Conservation (phyloP, 2,329 filamentous ascomycete genomes). For the Fusarium verticillioides region DNA sequence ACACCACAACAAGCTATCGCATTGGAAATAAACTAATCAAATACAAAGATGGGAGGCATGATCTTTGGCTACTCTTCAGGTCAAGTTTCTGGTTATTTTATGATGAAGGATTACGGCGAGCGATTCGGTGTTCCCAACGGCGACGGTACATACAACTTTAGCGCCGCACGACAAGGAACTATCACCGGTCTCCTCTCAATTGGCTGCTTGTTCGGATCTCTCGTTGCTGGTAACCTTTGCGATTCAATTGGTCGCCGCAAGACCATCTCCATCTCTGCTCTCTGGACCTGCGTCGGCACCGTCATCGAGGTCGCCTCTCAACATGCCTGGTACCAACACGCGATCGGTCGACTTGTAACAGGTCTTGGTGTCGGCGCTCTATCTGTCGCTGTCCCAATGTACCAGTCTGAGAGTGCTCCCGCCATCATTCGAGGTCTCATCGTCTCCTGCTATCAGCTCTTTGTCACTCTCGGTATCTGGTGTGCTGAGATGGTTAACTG, state of each 20-base stretch:
- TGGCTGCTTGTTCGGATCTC: constrained; percentile 68
- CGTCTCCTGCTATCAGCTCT: constrained; percentile 73
- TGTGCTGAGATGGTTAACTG: constrained; percentile 68
- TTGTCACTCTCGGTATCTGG: constrained; percentile 76
- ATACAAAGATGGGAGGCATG: constrained; percentile 56
- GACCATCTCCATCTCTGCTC: constrained; percentile 70
- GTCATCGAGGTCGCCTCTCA: constrained; percentile 70
- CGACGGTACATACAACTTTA: constrained; percentile 60
- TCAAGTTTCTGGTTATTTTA: constrained; percentile 70
- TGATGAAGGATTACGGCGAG: constrained; percentile 65
- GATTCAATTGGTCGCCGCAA: constrained; percentile 70
- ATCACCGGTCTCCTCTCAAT: constrained; percentile 71
- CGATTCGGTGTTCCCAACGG: constrained; percentile 62
- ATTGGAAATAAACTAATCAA: background rate
- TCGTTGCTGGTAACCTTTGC: constrained; percentile 68
- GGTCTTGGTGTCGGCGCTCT: constrained; percentile 73
- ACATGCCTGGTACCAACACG: constrained; percentile 70
- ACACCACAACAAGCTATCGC: background rate
- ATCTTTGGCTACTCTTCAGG: constrained; percentile 69
- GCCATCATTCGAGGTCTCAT: constrained; percentile 72
- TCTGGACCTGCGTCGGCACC: constrained; percentile 73
- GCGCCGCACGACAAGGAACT: constrained; percentile 69
- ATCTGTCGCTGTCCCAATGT: constrained; percentile 74
- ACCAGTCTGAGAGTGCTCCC: constrained; percentile 74
- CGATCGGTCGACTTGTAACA: constrained; percentile 72